Base-by-base conservation (phyloP, 306 rosid species). In the Casuarina cunninghamiana region DNA sequence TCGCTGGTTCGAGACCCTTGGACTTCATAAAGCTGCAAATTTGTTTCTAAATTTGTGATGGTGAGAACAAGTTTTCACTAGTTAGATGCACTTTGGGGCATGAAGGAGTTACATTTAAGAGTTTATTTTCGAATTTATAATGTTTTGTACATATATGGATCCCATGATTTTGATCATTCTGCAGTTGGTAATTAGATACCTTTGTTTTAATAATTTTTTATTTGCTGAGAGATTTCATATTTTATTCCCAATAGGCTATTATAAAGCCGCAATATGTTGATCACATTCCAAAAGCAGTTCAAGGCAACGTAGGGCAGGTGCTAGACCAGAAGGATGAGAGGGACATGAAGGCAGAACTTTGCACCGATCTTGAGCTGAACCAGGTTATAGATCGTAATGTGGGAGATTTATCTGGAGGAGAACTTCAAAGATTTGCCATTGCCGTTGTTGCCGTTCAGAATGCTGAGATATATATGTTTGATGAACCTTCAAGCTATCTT, bases 261-360 rank as follows among this genome's bases (percentile, higher is more conserved):
- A 90, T 93, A 85, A 96, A 96, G 93, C 99, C 98, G 69, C 99
- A 96, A 76, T 93, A 93, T 82, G 99, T 96, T 70, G 99, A 96
- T 79, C 94, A 96, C 84, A 93, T 93, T 82, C 98, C 99, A 55
- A 96, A 89, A 85, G 99, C 98, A 13, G 98, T 96, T 75, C 98
- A 93, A 91, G 99, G 99, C 61, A 96, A 93, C 78, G 98, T 96
- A 54, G 96, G 94, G 55, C 93, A 96, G 90, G 93, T 90, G 83
- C 96, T 96, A 26, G 93, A 85, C 53, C 96, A 91, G 77, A 93
- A 96, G 79, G 88, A 96, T 63, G 99, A 91, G 87, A 91, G 96
- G 84, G 83, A 86, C 53, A 58, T 80, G 86, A 96, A 96, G 84
- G 77, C 75, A 35, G 86, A 86, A 78, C 91, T 96, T 21, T 96